Percentiles rank a stretch among this genome's conserved stretches.
Conservation (phyloP, 2,329 filamentous ascomycete genomes). For the Cadophora gregata region DNA sequence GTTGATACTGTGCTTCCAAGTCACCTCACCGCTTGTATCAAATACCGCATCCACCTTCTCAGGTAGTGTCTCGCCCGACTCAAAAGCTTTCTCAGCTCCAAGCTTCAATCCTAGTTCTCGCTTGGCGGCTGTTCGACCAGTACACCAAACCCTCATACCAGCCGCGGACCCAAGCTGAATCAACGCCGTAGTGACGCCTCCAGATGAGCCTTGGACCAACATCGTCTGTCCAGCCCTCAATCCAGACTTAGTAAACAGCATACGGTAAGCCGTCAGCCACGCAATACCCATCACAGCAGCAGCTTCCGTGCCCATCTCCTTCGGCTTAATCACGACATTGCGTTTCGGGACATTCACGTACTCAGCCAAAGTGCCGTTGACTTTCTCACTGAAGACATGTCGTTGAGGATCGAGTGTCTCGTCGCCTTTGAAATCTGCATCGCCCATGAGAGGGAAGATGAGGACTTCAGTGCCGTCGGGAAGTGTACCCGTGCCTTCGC, state of each 20-base stretch:
- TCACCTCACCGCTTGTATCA: constrained; percentile 32
- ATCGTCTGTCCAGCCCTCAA: constrained; percentile 36
- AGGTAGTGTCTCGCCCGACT: constrained; percentile 27
- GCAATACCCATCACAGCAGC: constrained; percentile 37
- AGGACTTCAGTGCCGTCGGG: constrained; percentile 35
- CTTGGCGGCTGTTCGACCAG: constrained; percentile 33
- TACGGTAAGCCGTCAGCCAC: constrained; percentile 39
- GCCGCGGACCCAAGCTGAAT: constrained; percentile 36
- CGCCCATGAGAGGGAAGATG: constrained; percentile 36
- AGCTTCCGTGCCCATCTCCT: constrained; percentile 29
- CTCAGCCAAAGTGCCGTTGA: constrained; percentile 36
- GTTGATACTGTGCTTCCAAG: constrained; percentile 33
- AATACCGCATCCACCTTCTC: constrained; percentile 36
- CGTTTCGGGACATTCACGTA: constrained; percentile 34
- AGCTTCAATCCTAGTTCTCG: constrained; percentile 30
- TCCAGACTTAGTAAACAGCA: constrained; percentile 35
- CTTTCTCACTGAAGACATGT: constrained; percentile 32
- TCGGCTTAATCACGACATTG: constrained; percentile 33
- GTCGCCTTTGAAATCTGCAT: constrained; percentile 34
- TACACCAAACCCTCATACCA: constrained; percentile 37
- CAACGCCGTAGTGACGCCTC: constrained; percentile 34
- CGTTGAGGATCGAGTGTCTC: constrained; percentile 36
- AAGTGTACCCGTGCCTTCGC: constrained; percentile 34
- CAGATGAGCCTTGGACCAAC: constrained; percentile 37
- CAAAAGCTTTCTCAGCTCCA: constrained; percentile 33